Percentiles rank a stretch among this genome's conserved stretches.
Evolutionary conservation across 495 filamentous ascomycete genomes (phyloP).

Genomic region (Neurospora sp.): DNA sequence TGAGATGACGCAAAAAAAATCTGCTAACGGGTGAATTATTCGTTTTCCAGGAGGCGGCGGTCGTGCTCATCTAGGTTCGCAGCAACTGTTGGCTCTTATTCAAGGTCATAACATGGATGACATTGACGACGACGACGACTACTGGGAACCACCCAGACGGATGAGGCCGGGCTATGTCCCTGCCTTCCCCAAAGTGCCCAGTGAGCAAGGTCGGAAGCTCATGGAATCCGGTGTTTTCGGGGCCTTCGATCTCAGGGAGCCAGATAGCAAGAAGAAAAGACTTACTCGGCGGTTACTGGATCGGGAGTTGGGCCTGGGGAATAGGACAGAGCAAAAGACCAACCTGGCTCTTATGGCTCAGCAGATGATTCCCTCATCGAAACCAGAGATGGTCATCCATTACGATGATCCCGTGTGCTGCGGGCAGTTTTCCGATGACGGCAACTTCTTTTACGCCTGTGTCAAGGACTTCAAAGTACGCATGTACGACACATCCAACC

Average conservation of each 20-base stretch:
- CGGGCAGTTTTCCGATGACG: slow-evolving; percentile 92
- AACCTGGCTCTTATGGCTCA: slow-evolving; percentile 51
- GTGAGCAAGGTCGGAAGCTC: slow-evolving; percentile 59
- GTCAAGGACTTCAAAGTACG: slow-evolving; percentile 87
- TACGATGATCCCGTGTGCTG: slow-evolving; percentile 81
- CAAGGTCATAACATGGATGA: not conserved
- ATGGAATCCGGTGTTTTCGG: slow-evolving; percentile 79
- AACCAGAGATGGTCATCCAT: slow-evolving; percentile 80
- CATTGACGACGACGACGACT: slow-evolving; percentile 28
- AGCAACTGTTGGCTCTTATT: not conserved
- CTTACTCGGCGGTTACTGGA: slow-evolving; percentile 62
- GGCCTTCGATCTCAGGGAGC: slow-evolving; percentile 42
- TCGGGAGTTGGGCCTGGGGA: slow-evolving; percentile 63
- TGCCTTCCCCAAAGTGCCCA: slow-evolving; percentile 65
- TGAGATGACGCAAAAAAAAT: slow-evolving; percentile 20
- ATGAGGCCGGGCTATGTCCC: slow-evolving; percentile 29
- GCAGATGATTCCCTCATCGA: slow-evolving; percentile 58
- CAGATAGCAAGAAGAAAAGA: slow-evolving; percentile 45
- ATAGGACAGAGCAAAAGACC: slow-evolving; percentile 39
- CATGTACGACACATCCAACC: slow-evolving; percentile 97
- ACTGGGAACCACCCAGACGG: slow-evolving; percentile 6
- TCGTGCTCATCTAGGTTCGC: not conserved
- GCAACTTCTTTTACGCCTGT: slow-evolving; percentile 96
- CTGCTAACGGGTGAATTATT: not conserved
- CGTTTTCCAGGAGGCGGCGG: slow-evolving; percentile 17